Base-by-base conservation (phyloP, 2,329 filamentous ascomycete species). In the Claviceps monticola region DNA sequence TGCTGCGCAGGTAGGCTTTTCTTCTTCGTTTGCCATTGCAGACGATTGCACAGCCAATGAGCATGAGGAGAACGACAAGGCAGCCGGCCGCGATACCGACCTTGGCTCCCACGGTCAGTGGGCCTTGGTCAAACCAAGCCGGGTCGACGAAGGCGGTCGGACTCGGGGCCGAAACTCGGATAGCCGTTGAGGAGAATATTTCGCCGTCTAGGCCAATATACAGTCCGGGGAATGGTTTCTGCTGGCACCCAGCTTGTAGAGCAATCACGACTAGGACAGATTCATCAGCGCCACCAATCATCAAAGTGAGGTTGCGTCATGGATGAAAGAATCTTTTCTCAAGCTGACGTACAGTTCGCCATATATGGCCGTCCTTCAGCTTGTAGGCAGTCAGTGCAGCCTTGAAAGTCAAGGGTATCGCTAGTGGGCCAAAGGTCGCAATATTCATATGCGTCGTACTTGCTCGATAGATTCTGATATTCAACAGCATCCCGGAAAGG, bases 71-170 rank as follows among this genome's bases (percentile, higher is more conserved):
- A 0, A 76, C 50, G 6, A 71, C 67, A 0, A 82, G 56, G 0
- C 68, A 72, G 5, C 72, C 79, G 21, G 78, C 68, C 14, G 72
- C 76, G 49, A 83, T 76, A 55, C 79, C 80, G 0, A 81, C 77
- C 51, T 79, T 77, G 13, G 70, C 75, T 4, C 74, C 76, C 1
- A 82, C 66, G 2, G 65, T 71, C 7, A 83, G 61, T 0, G 75
- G 69, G 0, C 74, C 72, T 0, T 67, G 53, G 3, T 68, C 65
- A 37, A 67, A 62, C 59, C 72, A 71, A 34, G 68, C 62, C 0
- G 69, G 65, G 42, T 68, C 55, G n/a, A 73, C 62, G 0, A 66
- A 64, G 7, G 68, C 64, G 0, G 66, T 65, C 0, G 71, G 65
- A 0, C 71, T 66, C 0, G 79, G 75, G 0, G 67, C 65, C 2